Percentiles rank a stretch among this genome's conserved stretches.
These are phyloP conservation scores for Tulasnella sp. DNA, from an alignment of 768 basidiomycete species.

Conservation along the genomic window DNA sequence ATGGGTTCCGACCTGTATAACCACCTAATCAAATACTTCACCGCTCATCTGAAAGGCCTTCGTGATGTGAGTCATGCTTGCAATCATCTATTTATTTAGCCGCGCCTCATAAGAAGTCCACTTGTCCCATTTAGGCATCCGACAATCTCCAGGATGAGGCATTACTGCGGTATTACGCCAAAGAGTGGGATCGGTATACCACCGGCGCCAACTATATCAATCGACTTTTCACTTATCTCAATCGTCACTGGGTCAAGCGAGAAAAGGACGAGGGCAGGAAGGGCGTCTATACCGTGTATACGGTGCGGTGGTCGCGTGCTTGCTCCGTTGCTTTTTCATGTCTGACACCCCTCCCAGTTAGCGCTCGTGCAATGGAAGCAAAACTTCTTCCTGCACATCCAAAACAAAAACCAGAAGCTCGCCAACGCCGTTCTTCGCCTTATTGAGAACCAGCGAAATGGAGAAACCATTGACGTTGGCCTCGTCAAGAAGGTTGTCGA, in stretches of 20 bases:
- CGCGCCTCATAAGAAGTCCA: not conserved
- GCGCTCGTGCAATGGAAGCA: conserved; percentile 93
- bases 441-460: conserved; percentile 92
- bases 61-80: conserved; percentile 55
- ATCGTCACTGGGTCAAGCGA: conserved; percentile 98
- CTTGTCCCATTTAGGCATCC: conserved; percentile 59
- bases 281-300: conserved; percentile 94
- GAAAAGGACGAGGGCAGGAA: conserved; percentile 97
- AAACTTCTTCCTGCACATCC: conserved; percentile 86
- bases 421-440: conserved; percentile 85
- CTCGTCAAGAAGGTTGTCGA: conserved; percentile 94
- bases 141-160: conserved; percentile 84
- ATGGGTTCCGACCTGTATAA: conserved; percentile 98
- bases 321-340: not conserved
- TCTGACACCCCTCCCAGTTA: conserved; percentile 54
- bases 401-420: conserved; percentile 77
- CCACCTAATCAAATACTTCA: conserved; percentile 90
- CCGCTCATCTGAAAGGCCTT: conserved; percentile 71
- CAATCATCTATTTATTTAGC: too few species aligned
- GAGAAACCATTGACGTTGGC: conserved; percentile 89
- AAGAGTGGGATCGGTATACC: conserved; percentile 95
- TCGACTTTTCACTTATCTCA: conserved; percentile 95
- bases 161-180: conserved; percentile 85
- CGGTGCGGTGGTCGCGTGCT: conserved; percentile 56
- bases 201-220: conserved; percentile 98